Conservation (phyloP, 768 basidiomycete genomes). For the Austroboletus eburneus region DNA sequence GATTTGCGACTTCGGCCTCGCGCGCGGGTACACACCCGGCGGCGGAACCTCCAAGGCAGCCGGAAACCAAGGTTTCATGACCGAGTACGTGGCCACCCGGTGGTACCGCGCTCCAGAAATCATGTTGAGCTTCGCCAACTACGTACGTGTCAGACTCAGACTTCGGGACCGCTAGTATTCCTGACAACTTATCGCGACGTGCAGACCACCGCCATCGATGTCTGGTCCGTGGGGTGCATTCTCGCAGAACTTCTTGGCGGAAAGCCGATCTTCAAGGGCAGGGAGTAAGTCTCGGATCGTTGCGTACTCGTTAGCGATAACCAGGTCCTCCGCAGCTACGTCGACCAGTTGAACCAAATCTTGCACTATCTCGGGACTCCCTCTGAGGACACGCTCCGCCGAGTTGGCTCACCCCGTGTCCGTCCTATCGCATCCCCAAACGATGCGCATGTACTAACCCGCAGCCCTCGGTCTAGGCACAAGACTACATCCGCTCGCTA, state of each 20-base stretch:
- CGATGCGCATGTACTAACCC: neutral
- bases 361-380: conserved; percentile 98
- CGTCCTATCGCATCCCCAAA: conserved; percentile 20
- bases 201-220: conserved; percentile 86
- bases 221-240: conserved; percentile 97
- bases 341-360: conserved; percentile 98
- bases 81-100: conserved; percentile 95
- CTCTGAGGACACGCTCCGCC: conserved; percentile 91
- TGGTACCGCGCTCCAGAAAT: conserved; percentile 99
- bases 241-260: conserved; percentile 89
- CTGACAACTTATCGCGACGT: conserved; percentile 13
- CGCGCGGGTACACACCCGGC: conserved; percentile 84
- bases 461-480: conserved; percentile 55
- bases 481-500: conserved; percentile 96
- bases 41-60: conserved; percentile 68
- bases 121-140: conserved; percentile 96
- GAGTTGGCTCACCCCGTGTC: conserved; percentile 93
- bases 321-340: conserved; percentile 56
- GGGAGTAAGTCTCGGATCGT: conserved; percentile 63
- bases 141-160: conserved; percentile 48
- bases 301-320: neutral
- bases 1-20: conserved; percentile 98
- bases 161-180: no score
- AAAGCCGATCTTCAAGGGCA: conserved; percentile 94
- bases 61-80: conserved; percentile 95